Base-by-base conservation (phyloP, 352 stramenopile genomes). In the Phytophthora palmivora region DNA sequence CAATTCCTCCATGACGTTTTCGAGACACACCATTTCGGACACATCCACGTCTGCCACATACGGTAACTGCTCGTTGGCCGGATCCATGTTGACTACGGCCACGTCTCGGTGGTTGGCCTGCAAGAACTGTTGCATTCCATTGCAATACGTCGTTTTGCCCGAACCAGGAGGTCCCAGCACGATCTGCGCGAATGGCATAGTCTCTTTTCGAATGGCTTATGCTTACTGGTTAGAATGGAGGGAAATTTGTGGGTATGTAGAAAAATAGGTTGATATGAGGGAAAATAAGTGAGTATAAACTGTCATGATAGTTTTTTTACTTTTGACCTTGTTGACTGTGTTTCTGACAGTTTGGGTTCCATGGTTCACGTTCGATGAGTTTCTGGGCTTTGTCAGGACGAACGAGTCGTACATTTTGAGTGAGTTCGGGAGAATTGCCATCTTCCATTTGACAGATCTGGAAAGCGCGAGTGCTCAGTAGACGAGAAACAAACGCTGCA, bases 61-160 rank as follows among this genome's bases (percentile, higher is more conserved):
- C 63, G 86, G 84, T 43, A 93, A 66, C 48, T 89, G 73, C 74
- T 99, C 97, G 47, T 98, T 98, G 7, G 97, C 97, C 11, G 98
- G 98, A 70, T 99, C 98, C 57, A 99, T 94, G 81, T 99, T 99
- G 24, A 96, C 88, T n/a, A 99, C 84, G 41, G 96, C 90, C 19
- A 78, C 75, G 30, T 91, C 71, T 47, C 87, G 83, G 12, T 72
- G 61, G 43, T 87, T 87, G 15, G 77, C 79, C 45, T 80, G 58
- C 36, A 97, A 66, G 63, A 96, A 97, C 71, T 99, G 82, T 82
- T 99, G 92, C 81, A 99, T 98, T 34, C 91, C 93, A 65, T 98
- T 97, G 81, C 96, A 99, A 78, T 99, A 99, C 33, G 97, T 99
- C 16, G 95, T 99, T 79, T 99, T 99, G 49, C 97, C 97, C 3